Conservation (phyloP, 202 grass and related monocot genomes). For the Tripidium arundinaceum region DNA sequence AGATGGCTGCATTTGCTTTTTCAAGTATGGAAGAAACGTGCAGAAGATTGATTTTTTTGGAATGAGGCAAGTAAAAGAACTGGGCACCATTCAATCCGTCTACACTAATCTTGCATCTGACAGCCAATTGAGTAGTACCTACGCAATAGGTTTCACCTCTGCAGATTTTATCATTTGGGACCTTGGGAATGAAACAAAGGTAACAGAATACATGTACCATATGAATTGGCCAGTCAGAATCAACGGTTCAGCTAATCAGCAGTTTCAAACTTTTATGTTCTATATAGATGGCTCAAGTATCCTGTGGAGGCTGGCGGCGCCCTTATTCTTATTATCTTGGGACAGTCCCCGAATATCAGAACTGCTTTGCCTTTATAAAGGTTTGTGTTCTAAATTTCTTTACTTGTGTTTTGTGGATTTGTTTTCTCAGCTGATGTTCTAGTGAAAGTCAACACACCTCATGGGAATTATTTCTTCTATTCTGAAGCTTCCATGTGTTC, state of each 20-base stretch:
- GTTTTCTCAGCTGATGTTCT: not conserved
- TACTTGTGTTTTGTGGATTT: conserved; percentile 2
- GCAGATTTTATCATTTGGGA: conserved; percentile 95
- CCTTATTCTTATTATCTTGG: conserved; percentile 95
- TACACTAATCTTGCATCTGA: conserved; percentile 28
- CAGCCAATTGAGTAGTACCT: conserved; percentile 37
- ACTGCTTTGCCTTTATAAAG: conserved; percentile 91
- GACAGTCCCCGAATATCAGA: conserved; percentile 55
- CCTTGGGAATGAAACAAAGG: conserved; percentile 90
- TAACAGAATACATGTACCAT: conserved; percentile 22
- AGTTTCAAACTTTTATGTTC: not conserved
- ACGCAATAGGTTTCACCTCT: conserved; percentile 90
- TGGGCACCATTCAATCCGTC: conserved; percentile 71
- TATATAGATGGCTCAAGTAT: conserved; percentile 65
- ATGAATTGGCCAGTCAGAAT: conserved; percentile 12
- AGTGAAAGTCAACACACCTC: not conserved
- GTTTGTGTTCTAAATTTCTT: conserved; percentile 42
- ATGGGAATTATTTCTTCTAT: conserved; percentile 16
- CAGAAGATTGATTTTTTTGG: conserved; percentile 67
- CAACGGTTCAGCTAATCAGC: conserved; percentile 1
- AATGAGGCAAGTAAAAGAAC: conserved; percentile 93
- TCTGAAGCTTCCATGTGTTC: conserved; percentile 1
- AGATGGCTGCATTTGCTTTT: conserved; percentile 89
- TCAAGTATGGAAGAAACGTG: conserved; percentile 52
- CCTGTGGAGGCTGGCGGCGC: conserved; percentile 88